Percentiles rank a stretch among this genome's conserved stretches.
These are phyloP conservation scores for Cystobasidiaceae sp. DNA, from an alignment of 1,284 basidiomycete species.

Conservation along the genomic window DNA sequence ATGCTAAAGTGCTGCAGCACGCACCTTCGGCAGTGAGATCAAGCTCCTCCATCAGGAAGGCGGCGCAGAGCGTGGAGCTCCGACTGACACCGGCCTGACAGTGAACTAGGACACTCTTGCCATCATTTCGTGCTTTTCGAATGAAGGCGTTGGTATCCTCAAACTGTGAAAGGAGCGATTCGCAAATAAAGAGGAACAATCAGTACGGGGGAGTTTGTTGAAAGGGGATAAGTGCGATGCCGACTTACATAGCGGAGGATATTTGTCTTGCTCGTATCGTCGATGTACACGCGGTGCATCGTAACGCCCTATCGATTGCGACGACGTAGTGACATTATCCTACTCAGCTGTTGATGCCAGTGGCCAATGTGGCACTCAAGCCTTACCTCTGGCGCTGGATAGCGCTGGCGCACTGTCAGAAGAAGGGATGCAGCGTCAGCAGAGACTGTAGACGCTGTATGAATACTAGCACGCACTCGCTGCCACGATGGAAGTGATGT, in stretches of 20 bases:
- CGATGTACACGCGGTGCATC: constrained; percentile 45
- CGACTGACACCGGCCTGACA: constrained; percentile 48
- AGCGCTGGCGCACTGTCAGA: constrained; percentile 38
- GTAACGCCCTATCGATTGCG: constrained; percentile 30
- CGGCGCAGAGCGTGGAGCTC: constrained; percentile 45
- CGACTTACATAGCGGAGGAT: constrained; percentile 38
- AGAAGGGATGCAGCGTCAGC: neutral
- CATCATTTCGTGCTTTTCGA: constrained; percentile 35
- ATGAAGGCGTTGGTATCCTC: constrained; percentile 43
- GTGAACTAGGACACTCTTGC: constrained; percentile 46
- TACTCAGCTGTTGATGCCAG: no score
- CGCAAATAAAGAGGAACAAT: neutral
- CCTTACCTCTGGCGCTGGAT: constrained; percentile 33
- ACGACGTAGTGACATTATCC: neutral
- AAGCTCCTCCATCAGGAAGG: constrained; percentile 47
- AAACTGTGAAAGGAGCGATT: constrained; percentile 40
- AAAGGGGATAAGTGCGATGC: neutral
- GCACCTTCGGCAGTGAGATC: constrained; percentile 37
- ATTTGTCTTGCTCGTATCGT: constrained; percentile 47
- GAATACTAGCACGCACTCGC: constrained; percentile 33
- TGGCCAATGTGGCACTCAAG: no score
- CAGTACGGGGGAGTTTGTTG: neutral
- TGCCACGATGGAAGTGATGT: constrained; percentile 38
- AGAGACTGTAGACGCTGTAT: neutral
- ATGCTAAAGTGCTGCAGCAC: neutral